Evolutionary conservation across 2,329 filamentous ascomycete genomes (phyloP), one percentile per base, ranked within the genome.

Genomic region (Curvularia verruculosa): DNA sequence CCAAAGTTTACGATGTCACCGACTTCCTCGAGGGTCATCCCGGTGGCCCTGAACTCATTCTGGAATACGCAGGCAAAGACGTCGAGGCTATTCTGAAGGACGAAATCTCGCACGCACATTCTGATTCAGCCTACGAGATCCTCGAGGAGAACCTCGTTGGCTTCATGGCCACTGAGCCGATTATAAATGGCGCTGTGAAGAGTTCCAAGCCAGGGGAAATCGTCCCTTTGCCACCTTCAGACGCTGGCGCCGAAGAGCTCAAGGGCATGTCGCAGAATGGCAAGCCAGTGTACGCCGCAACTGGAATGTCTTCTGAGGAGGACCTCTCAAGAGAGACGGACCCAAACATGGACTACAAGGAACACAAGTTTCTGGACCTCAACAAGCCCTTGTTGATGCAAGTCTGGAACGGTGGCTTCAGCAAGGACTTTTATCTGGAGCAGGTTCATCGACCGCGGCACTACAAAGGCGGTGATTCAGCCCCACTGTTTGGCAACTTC

Each of bases 401-500:
- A 78, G 85, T 99, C 40, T 97, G 91, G 89, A 84, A 81, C 64
- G 90, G 93, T 45, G 90, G 89, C 28, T 99, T 98, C 80, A 87
- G 81, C 75, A 99, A 97, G 77, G 87, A 91, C n/a, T 99, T 99
- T 74, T 99, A 99, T 73, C 84, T 99, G 23, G 89, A 97, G 67
- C 95, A 99, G 77, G 91, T 99, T 50, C 95, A 99, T 75, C 89
- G 95, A 43, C 95, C 95, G 18, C 88, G 95, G 57, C 94, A 99
- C 77, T 99, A 98, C 83, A 96, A 88, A 75, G 94, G 94, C 64
- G 95, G 95, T 56, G 87, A 87, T 60, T 97, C 92, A 6, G 95
- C 95, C 36, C 95, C 95, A 19, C 80, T 99, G 23, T 99, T 99
- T 78, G 95, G 95, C 58, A 98, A 99, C 79, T 96, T 99, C 76